phyloP scores from a whole-genome alignment of 176 grass and related monocot genomes.

The Zea mays region DNA sequence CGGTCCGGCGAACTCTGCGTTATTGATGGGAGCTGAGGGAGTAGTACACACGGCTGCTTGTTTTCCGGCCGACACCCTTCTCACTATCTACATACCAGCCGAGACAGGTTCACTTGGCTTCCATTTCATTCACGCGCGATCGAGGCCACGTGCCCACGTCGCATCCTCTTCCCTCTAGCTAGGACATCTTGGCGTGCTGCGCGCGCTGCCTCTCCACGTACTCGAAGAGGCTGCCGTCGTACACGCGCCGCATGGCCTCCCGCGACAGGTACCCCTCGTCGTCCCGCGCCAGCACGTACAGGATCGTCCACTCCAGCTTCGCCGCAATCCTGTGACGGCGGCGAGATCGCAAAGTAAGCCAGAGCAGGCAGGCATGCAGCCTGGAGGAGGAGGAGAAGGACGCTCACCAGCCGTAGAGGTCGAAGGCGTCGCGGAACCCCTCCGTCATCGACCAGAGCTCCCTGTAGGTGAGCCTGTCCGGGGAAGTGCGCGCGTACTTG shows the following conservation, averaged over 20 bases:
- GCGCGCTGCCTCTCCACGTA: conserved; percentile 46
- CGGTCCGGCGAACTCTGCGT: neutral
- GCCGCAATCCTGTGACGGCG: conserved; percentile 44
- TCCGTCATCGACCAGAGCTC: conserved; percentile 75
- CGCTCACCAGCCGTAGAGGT: conserved; percentile 60
- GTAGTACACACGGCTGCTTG: too few species aligned
- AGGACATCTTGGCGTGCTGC: conserved; percentile 60
- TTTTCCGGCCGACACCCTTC: neutral
- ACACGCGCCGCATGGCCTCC: conserved; percentile 68
- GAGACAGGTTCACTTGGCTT: neutral
- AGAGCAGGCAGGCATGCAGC: neutral
- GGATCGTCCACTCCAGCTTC: conserved; percentile 70
- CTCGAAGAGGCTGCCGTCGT: conserved; percentile 84
- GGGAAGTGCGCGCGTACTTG: conserved; percentile 65
- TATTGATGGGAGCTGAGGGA: too few species aligned
- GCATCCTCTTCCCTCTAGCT: neutral
- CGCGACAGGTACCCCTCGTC: conserved; percentile 70
- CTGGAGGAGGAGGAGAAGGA: too few species aligned
- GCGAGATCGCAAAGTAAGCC: neutral
- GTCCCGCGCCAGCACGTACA: conserved; percentile 71
- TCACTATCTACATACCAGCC: neutral
- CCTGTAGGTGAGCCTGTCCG: conserved; percentile 53
- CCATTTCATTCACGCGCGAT: neutral
- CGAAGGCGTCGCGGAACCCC: conserved; percentile 42
- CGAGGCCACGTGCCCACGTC: neutral